These are phyloP conservation scores for Wickerhamiella occidentalis DNA, from an alignment of 805 yeast species.

Conservation along the genomic window DNA sequence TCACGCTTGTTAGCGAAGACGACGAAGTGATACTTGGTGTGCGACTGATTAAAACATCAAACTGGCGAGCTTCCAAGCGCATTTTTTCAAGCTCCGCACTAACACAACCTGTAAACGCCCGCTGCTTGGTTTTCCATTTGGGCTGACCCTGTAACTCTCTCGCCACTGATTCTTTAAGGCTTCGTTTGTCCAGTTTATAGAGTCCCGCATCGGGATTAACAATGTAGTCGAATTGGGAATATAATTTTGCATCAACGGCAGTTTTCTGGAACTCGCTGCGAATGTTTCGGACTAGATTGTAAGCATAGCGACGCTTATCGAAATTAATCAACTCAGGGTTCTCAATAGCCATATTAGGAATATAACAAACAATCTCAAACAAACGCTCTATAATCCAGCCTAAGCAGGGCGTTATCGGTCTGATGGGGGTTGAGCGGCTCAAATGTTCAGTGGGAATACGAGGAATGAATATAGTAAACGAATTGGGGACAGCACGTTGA, in stretches of 20 bases:
- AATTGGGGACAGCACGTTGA: slow-evolving; percentile 16
- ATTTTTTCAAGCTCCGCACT: slow-evolving; percentile 40
- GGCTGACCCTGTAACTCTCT: slow-evolving; percentile 34
- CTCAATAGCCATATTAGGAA: slow-evolving; percentile 65
- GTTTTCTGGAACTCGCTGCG: slow-evolving; percentile 16
- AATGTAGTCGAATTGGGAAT: slow-evolving; percentile 18
- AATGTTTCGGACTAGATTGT: slow-evolving; percentile 47
- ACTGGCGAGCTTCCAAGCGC: slow-evolving; percentile 40
- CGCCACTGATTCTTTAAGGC: slow-evolving; percentile 32
- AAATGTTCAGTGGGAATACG: slow-evolving; percentile 18
- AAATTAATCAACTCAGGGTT: slow-evolving; percentile 62
- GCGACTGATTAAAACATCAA: slow-evolving; percentile 25
- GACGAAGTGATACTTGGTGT: slow-evolving; percentile 10
- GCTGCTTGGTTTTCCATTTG: slow-evolving; percentile 28
- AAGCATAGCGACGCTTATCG: slow-evolving; percentile 65
- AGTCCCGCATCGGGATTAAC: slow-evolving; percentile 25
- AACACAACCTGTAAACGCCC: slow-evolving; percentile 38
- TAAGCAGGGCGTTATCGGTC: slow-evolving; percentile 62
- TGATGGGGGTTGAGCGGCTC: slow-evolving; percentile 1
- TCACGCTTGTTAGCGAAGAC: slow-evolving; percentile 8
- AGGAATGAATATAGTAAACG: slow-evolving; percentile 23
- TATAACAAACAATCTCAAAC: slow-evolving; percentile 59
- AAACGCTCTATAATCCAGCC: slow-evolving; percentile 85
- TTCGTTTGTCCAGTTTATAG: slow-evolving; percentile 23
- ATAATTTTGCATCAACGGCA: slow-evolving; percentile 9